These are phyloP conservation scores for Hibiscus syriacus DNA, from an alignment of 345 rosid genomes.

Conservation along the genomic window DNA sequence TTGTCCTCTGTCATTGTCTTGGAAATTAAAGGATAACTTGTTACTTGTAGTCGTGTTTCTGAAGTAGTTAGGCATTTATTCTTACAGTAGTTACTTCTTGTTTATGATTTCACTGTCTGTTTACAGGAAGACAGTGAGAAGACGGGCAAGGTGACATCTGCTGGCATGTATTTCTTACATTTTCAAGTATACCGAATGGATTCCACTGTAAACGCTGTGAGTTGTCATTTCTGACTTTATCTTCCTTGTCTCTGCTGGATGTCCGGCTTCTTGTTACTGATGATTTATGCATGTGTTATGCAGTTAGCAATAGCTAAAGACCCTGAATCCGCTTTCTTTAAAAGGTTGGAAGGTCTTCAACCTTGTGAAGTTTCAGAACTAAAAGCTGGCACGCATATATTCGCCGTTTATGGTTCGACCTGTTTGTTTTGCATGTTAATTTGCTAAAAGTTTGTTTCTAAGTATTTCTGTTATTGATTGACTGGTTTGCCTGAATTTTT, in stretches of 20 bases:
- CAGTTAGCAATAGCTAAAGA: constrained; percentile 97
- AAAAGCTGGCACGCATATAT: constrained; percentile 95
- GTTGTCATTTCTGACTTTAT: constrained; percentile 5
- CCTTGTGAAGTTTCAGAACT: constrained; percentile 95
- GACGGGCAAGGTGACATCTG: constrained; percentile 90
- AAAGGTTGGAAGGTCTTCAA: constrained; percentile 95
- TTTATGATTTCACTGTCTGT: constrained; percentile 6
- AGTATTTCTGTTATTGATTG: constrained; percentile 5
- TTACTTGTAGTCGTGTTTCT: neutral
- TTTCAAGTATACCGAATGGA: constrained; percentile 99
- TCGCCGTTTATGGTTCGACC: constrained; percentile 87
- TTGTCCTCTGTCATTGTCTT: neutral
- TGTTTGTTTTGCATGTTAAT: constrained; percentile 7
- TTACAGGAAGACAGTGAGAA: constrained; percentile 96
- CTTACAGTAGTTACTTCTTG: neutral
- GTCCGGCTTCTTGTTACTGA: neutral
- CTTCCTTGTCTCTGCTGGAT: neutral
- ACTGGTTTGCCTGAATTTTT: constrained; percentile 21
- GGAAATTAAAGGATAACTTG: neutral
- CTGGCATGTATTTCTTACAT: constrained; percentile 97
- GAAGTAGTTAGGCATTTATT: neutral
- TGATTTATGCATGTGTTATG: constrained; percentile 13
- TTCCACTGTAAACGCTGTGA: constrained; percentile 85
- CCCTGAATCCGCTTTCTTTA: constrained; percentile 96
- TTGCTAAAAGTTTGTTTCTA: neutral